Evolutionary conservation across 805 yeast genomes (phyloP).

Genomic region (Millerozyma acaciae): DNA sequence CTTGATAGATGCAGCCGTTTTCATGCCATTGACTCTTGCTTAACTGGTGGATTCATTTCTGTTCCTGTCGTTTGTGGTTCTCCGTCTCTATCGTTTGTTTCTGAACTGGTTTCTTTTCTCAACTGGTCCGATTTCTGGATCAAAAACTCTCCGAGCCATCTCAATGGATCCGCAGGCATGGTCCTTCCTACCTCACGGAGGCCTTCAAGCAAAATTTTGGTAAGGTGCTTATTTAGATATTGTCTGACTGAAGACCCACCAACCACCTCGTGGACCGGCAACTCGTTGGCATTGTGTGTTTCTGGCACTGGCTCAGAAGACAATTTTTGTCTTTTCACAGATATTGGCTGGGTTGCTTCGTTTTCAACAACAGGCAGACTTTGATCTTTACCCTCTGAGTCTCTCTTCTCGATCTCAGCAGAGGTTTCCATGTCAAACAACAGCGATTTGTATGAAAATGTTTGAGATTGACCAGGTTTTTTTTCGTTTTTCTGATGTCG

Average conservation of each 20-base stretch:
- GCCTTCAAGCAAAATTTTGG: conserved; percentile 63
- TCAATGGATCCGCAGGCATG: conserved; percentile 54
- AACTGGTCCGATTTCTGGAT: conserved; percentile 23
- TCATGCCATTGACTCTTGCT: too few species aligned
- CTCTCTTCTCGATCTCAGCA: background rate
- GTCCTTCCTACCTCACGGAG: conserved; percentile 49
- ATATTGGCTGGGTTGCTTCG: conserved; percentile 1
- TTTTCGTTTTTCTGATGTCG: too few species aligned
- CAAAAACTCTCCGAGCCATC: conserved; percentile 51
- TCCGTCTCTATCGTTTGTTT: background rate
- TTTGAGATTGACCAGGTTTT: too few species aligned
- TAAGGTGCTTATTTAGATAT: conserved; percentile 62
- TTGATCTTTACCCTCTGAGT: background rate
- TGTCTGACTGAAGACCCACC: conserved; percentile 72
- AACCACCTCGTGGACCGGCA: conserved; percentile 46
- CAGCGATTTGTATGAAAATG: too few species aligned
- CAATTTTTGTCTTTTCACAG: conserved; percentile 3
- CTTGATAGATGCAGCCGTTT: too few species aligned
- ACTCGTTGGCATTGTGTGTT: background rate
- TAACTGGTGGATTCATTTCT: too few species aligned
- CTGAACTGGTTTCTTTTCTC: too few species aligned
- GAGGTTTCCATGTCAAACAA: conserved; percentile 1
- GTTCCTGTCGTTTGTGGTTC: background rate
- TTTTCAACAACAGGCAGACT: background rate
- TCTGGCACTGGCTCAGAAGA: conserved; percentile 7